A percentile compares a stretch with the other conserved stretches of the same genome.
phyloP scores from a whole-genome alignment of 2,329 filamentous ascomycete species.

The Coniochaeta prunicola region DNA sequence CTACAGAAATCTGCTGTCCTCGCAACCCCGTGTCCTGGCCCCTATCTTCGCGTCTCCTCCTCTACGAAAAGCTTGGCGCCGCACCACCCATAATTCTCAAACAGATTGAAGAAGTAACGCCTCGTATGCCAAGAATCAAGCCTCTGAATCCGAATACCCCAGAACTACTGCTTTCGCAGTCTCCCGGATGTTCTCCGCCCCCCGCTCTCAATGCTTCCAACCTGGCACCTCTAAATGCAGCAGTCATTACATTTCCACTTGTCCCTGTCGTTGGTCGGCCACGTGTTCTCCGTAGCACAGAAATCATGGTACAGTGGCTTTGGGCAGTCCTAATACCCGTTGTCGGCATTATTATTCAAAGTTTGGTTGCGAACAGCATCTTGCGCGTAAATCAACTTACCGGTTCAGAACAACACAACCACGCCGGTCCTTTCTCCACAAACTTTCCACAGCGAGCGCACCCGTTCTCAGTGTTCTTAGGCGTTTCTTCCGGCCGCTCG shows the following conservation, averaged over 20 bases:
- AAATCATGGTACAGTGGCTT: constrained; percentile 40
- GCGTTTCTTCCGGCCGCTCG: background rate
- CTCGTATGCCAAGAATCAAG: background rate
- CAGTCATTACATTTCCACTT: constrained; percentile 14
- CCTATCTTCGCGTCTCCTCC: background rate
- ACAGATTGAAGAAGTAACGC: background rate
- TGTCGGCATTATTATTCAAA: constrained; percentile 5
- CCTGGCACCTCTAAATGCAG: background rate
- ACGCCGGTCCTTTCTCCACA: constrained; percentile 35
- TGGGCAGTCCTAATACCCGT: constrained; percentile 27
- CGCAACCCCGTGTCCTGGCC: background rate
- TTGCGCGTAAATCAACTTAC: constrained; percentile 24
- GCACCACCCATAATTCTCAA: background rate
- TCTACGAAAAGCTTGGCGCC: background rate
- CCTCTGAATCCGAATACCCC: background rate
- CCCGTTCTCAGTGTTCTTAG: constrained; percentile 28
- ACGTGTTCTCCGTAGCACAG: constrained; percentile 32
- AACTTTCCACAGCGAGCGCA: constrained; percentile 38
- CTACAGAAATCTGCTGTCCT: background rate
- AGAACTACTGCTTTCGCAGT: background rate
- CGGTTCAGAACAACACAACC: constrained; percentile 43
- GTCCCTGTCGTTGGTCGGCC: constrained; percentile 25
- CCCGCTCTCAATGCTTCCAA: background rate
- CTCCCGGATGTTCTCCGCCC: background rate
- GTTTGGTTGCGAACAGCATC: constrained; percentile 7